Evolutionary conservation across 257 asterid genomes (phyloP), one percentile per base, ranked within the genome.

Genomic region (Marsdenia floribunda): DNA sequence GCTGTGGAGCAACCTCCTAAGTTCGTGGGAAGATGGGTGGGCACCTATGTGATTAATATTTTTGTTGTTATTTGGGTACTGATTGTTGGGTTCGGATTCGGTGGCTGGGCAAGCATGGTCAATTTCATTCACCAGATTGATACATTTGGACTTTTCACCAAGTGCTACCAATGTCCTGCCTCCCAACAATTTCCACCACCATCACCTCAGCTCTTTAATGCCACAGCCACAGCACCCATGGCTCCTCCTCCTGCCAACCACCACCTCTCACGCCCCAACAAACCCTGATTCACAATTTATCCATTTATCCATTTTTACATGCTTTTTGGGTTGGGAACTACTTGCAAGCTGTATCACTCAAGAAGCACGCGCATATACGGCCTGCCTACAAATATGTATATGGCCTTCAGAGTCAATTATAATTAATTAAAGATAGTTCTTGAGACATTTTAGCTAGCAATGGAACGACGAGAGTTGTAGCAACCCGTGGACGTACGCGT

Each of bases 1-100:
- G 98, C 98, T 3, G 95, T 91, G 77, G 97, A 91, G 87, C 97
- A 88, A 75, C 98, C 97, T 2, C 86, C 97, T 0, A 91, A 84
- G 77, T 90, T 80, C 73, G 83, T 90, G 80, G 97, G 97, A 9
- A 89, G 90, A 67, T 93, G 98, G 98, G 87, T 87, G 1, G 98
- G 98, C 0, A 53, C 93, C 0, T 93, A 81, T 77, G 82, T 87
- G 61, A 90, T 93, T 65, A 91, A 93, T 82, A 85, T 87, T 75
- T 93, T 90, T 72, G 84, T 93, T 3, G 96, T 93, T 10, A 89
- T 88, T 5, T 93, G 98, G 98, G 96, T 93, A 59, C 71, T 90
- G 0, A 84, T 91, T 24, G 95, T 93, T 16, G 98, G 98, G 46
- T 93, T 93, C 37, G 98, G 98, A 73, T 93, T 93, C 37, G 98